Evolutionary conservation across 306 rosid species (phyloP).

Genomic region (Prunus mira): DNA sequence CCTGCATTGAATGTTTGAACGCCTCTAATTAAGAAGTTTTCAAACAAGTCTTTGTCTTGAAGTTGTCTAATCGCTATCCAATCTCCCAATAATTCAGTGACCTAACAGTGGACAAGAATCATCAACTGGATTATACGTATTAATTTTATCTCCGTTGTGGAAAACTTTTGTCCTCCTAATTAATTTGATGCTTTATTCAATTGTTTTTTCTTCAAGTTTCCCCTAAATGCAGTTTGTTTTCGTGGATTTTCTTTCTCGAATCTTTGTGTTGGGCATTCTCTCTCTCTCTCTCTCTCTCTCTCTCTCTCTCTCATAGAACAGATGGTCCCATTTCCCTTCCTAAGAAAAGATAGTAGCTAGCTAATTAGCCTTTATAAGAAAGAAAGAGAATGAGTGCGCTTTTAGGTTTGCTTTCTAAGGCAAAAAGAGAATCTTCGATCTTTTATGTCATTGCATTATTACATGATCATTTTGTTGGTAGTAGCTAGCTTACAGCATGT

Average conservation of each 20-base stretch:
- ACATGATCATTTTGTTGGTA: slow-evolving; percentile 29
- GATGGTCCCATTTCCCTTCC: slow-evolving; percentile 40
- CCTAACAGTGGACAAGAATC: slow-evolving; percentile 13
- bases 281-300: slow-evolving; percentile 17
- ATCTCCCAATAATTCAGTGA: slow-evolving; percentile 35
- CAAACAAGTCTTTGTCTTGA: slow-evolving; percentile 19
- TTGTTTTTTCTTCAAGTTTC: slow-evolving; percentile 25
- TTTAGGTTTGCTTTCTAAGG: slow-evolving; percentile 38
- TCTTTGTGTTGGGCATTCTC: slow-evolving; percentile 43
- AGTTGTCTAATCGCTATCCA: slow-evolving; percentile 27
- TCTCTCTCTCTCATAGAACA: no score
- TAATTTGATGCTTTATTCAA: slow-evolving; percentile 24
- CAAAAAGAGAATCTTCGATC: slow-evolving; percentile 29
- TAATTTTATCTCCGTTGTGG: slow-evolving; percentile 34
- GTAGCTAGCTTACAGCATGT: slow-evolving; percentile 4
- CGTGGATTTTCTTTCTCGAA: slow-evolving; percentile 7
- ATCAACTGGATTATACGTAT: slow-evolving; percentile 25
- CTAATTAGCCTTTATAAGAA: slow-evolving; percentile 19
- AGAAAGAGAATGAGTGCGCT: slow-evolving; percentile 36
- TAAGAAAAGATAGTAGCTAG: slow-evolving; percentile 17
- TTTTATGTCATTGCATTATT: slow-evolving; percentile 18
- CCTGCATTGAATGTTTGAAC: slow-evolving; percentile 24
- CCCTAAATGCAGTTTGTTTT: slow-evolving; percentile 20
- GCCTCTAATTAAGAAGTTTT: slow-evolving; percentile 18
- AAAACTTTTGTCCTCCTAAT: slow-evolving; percentile 31